These are phyloP conservation scores for Populus alba DNA, from an alignment of 345 rosid genomes.

Conservation along the genomic window DNA sequence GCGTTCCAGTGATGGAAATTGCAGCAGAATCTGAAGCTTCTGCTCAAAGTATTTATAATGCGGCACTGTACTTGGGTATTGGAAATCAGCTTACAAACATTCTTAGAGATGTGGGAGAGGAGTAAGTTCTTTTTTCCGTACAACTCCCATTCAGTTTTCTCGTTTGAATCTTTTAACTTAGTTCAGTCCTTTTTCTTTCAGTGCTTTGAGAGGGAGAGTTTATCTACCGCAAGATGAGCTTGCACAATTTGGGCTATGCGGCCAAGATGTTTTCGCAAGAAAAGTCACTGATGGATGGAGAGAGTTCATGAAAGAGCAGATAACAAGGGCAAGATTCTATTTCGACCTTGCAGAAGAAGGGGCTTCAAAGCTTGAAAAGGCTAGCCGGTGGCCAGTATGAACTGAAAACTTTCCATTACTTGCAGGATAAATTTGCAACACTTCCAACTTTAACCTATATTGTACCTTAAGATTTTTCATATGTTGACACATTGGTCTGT, in stretches of 20 bases:
- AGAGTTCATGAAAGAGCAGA: conserved; percentile 60
- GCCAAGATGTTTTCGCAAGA: conserved; percentile 44
- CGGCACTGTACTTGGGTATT: conserved; percentile 51
- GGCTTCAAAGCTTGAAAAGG: conserved; percentile 51
- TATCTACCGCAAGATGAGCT: conserved; percentile 66
- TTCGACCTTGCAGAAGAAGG: conserved; percentile 58
- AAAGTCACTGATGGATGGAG: conserved; percentile 50
- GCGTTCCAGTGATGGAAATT: conserved; percentile 65
- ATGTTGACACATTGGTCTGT: neutral
- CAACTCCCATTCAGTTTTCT: neutral
- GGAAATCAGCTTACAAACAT: conserved; percentile 65
- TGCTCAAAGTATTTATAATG: conserved; percentile 36
- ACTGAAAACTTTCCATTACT: neutral
- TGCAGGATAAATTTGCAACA: neutral
- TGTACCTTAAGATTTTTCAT: too few relatives aligned
- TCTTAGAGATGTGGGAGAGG: conserved; percentile 64
- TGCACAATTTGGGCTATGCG: conserved; percentile 45
- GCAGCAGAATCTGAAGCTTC: conserved; percentile 40
- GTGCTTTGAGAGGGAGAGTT: conserved; percentile 54
- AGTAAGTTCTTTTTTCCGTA: conserved; percentile 32
- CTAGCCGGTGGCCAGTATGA: conserved; percentile 62
- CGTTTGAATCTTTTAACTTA: neutral
- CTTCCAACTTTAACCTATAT: too few relatives aligned
- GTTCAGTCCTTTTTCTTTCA: neutral
- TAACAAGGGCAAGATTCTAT: conserved; percentile 53